phyloP scores from a whole-genome alignment of 768 basidiomycete species.

The Tricholoma hemisulphureum region DNA sequence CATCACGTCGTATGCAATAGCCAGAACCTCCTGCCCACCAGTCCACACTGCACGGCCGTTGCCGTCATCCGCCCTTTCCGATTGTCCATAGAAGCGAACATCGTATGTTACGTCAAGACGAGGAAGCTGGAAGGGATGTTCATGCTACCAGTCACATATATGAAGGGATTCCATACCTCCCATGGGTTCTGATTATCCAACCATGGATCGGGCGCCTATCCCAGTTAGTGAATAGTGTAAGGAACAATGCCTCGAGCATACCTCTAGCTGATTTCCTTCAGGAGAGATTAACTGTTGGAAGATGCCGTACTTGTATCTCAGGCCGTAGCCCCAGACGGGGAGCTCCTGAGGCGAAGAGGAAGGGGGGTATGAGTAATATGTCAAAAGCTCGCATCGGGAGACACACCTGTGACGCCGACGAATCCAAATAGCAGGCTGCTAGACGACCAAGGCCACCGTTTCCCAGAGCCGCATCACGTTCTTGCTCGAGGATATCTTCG shows the following conservation, averaged over 20 bases:
- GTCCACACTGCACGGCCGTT: constrained; percentile 68
- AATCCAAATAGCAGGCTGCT: constrained; percentile 96
- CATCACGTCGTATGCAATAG: constrained; percentile 93
- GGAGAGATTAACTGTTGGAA: constrained; percentile 92
- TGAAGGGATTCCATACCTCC: constrained; percentile 43
- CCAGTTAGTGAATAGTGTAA: not conserved
- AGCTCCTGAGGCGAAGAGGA: constrained; percentile 51
- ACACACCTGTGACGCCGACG: constrained; percentile 79
- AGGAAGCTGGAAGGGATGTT: constrained; percentile 42
- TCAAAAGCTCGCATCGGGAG: constrained; percentile 49
- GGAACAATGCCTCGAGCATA: constrained; percentile 10
- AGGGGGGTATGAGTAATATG: not conserved
- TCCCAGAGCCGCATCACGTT: constrained; percentile 92
- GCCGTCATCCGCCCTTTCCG: constrained; percentile 64
- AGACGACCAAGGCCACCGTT: constrained; percentile 95
- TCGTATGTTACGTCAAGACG: constrained; percentile 83
- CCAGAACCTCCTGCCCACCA: constrained; percentile 92
- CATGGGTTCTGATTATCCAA: constrained; percentile 84
- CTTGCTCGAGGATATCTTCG: constrained; percentile 83
- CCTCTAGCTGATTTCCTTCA: constrained; percentile 79
- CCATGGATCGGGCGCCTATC: constrained; percentile 88
- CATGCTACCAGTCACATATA: not conserved
- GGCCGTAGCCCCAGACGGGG: constrained; percentile 93
- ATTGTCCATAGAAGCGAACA: constrained; percentile 84
- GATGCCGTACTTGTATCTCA: constrained; percentile 93